Percentiles rank a stretch among this genome's conserved stretches.
Conservation (phyloP, 2,329 filamentous ascomycete species). For the Beauveria sp. region DNA sequence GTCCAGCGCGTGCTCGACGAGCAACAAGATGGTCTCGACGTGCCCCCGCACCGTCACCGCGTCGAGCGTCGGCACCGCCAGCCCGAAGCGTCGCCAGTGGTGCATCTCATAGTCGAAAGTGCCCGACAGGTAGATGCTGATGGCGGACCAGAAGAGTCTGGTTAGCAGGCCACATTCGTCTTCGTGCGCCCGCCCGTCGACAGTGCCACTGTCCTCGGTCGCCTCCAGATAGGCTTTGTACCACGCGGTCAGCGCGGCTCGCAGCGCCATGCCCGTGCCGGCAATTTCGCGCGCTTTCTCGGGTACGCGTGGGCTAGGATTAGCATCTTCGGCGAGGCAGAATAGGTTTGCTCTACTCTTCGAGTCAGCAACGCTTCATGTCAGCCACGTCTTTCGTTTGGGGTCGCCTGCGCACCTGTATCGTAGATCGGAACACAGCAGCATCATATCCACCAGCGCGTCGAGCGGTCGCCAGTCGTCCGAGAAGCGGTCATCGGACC, state of each 20-base stretch:
- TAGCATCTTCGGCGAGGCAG: not conserved
- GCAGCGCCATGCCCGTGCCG: not conserved
- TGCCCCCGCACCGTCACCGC: slow-evolving; percentile 18
- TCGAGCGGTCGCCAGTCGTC: slow-evolving; percentile 16
- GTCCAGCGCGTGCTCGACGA: slow-evolving; percentile 15
- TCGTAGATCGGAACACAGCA: slow-evolving; percentile 23
- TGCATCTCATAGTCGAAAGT: slow-evolving; percentile 28
- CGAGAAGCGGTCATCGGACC: not conserved
- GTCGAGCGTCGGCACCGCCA: slow-evolving; percentile 18
- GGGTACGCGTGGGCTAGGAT: not conserved
- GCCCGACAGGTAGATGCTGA: slow-evolving; percentile 30
- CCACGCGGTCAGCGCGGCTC: slow-evolving; percentile 12
- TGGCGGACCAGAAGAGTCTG: slow-evolving; percentile 22
- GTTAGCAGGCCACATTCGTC: slow-evolving; percentile 18
- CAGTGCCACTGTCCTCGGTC: not conserved
- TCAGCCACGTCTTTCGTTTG: too few relatives aligned
- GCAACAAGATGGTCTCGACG: slow-evolving; percentile 19
- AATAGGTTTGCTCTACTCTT: not conserved
- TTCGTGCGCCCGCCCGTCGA: not conserved
- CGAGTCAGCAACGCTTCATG: not conserved
- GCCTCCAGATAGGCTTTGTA: slow-evolving; percentile 8
- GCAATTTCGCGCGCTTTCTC: slow-evolving; percentile 4
- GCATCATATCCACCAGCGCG: slow-evolving; percentile 24
- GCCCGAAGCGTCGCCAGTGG: slow-evolving; percentile 20
- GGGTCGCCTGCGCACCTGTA: slow-evolving; percentile 18